Evolutionary conservation across 2,329 filamentous ascomycete genomes (phyloP), one percentile per base, ranked within the genome.

Genomic region (Colletotrichum melonis): DNA sequence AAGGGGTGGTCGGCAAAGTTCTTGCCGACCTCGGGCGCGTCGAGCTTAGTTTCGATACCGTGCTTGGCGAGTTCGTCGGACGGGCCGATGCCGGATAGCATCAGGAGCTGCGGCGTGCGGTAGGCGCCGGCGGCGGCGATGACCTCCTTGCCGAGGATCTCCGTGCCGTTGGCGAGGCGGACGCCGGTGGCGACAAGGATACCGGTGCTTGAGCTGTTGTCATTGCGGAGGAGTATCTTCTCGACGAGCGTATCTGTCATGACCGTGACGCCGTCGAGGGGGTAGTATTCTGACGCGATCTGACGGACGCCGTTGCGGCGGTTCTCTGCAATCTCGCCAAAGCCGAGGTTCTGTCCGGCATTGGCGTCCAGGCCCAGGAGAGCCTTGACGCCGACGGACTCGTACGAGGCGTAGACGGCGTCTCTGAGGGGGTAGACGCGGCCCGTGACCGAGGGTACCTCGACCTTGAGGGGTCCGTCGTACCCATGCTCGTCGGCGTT

Each of bases 11-110:
- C 86, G 76, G 86, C 83, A 3, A 88, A 80, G 67, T 88, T 88
- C 77, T 86, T 85, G 5, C 87, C 87, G 0, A 89, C 87, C 1
- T 86, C 86, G 1, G 85, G 85, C 0, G 84, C 79, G 12, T 88
- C 81, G 0, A 87, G 79, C 7, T 82, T 76, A 35, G 82, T 83
- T 4, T 80, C 59, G 59, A 89, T 87, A 8, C 79, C 80, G 46
- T 85, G 78, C 67, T 84, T 79, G 12, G 83, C 79, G 2, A 73
- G 77, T 59, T 88, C 86, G 0, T 81, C 78, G 54, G 80, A 82
- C 5, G 85, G 82, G 0, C 88, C 88, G 38, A 89, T 86, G 0
- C 88, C 88, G 14, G 87, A 89, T 19, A 86, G 85, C 75, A 88
- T 84, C 5, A 89, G 82, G 38, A 89, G 84, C n/a, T 84, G 84